Percentiles rank a stretch among this genome's conserved stretches.
phyloP scores from a whole-genome alignment of 2,329 filamentous ascomycete genomes.

The Cladosporium sp. region DNA sequence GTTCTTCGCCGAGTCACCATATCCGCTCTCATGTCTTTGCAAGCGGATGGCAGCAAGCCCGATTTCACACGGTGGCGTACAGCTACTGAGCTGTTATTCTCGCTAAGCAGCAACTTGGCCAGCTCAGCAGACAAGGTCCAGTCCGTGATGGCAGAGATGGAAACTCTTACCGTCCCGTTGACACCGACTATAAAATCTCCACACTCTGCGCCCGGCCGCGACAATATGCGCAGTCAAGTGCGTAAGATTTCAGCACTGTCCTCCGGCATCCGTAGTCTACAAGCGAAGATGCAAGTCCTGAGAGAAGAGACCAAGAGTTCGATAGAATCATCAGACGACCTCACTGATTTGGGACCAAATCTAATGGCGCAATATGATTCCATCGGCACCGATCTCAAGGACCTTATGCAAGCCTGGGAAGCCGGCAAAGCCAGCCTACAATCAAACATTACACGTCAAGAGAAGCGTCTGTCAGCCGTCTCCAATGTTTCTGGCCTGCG shows the following conservation, averaged over 20 bases:
- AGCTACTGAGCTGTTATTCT: conserved; percentile 73
- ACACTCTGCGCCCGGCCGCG: conserved; percentile 68
- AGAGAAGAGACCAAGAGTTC: conserved; percentile 84
- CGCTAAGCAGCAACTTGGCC: conserved; percentile 63
- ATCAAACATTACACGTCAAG: conserved; percentile 78
- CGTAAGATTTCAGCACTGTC: conserved; percentile 86
- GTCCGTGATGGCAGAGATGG: conserved; percentile 73
- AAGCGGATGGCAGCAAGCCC: conserved; percentile 74
- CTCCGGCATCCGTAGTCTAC: conserved; percentile 84
- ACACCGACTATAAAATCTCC: conserved; percentile 61
- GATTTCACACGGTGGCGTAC: conserved; percentile 79
- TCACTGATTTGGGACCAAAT: conserved; percentile 69
- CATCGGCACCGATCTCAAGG: conserved; percentile 81
- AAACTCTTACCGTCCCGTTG: conserved; percentile 57
- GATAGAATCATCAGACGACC: conserved; percentile 66
- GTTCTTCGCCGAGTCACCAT: conserved; percentile 81
- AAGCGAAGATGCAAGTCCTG: conserved; percentile 90
- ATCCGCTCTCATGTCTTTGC: conserved; percentile 84
- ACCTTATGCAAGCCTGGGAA: conserved; percentile 54
- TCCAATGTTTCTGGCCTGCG: conserved; percentile 46
- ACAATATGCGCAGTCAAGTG: conserved; percentile 82
- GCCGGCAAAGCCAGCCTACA: conserved; percentile 77
- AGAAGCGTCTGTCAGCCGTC: conserved; percentile 59
- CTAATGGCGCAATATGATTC: conserved; percentile 92
- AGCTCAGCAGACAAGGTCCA: conserved; percentile 67